These are phyloP conservation scores for Leishmania turanica DNA, from an alignment of 208 protist genomes.

Conservation along the genomic window DNA sequence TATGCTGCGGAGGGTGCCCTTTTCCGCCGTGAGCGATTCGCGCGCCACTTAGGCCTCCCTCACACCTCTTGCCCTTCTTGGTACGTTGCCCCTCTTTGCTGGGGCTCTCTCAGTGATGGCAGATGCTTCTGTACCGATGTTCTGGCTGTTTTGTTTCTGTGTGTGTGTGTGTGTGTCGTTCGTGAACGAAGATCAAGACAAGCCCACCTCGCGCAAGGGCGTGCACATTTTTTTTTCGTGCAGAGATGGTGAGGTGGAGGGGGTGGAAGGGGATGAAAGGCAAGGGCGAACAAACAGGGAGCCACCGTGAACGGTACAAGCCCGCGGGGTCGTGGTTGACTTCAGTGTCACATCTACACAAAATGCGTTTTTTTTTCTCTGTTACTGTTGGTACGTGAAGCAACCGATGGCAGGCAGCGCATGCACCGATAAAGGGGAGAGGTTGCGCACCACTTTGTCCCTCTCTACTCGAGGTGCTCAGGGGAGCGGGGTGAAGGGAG, in stretches of 20 bases:
- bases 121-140: neutral
- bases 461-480: neutral
- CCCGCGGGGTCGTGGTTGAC: neutral
- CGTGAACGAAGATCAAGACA: neutral
- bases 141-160: neutral
- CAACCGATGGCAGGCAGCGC: neutral
- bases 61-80: neutral
- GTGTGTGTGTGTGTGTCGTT: neutral
- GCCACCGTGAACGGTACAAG: neutral
- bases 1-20: neutral
- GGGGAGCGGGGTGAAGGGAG: neutral
- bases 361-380: neutral
- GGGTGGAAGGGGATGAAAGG: neutral
- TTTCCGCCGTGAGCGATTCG: neutral
- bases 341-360: neutral
- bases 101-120: neutral
- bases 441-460: neutral
- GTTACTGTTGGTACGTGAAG: neutral
- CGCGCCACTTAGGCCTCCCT: neutral
- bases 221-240: neutral
- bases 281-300: neutral
- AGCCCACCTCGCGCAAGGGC: neutral
- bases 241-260: neutral
- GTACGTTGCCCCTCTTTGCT: no score
- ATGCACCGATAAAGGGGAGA: neutral